Base-by-base conservation (phyloP, 2,329 filamentous ascomycete species). In the Didymella sp. region DNA sequence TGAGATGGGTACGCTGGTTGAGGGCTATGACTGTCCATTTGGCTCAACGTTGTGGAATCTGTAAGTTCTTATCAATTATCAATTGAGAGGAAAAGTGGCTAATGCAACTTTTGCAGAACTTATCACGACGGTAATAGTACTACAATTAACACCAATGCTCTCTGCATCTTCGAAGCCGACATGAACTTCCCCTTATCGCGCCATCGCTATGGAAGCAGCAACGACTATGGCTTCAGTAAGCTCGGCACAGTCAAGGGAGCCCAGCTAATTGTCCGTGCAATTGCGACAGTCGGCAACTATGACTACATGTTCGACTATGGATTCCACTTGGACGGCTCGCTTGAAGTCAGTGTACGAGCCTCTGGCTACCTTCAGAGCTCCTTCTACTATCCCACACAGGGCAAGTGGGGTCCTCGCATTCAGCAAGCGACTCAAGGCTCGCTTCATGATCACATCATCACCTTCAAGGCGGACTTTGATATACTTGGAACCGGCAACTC, bases 21-120 rank as follows among this genome's bases (percentile, higher is more conserved):
- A 47, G 1, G 81, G 81, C 1, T 84, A 79, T 48, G 83, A 86
- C 64, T 85, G 83, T 59, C 83, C 83, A 0, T 61, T 76, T 0
- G 79, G 82, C 43, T 76, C 82, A 0, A 82, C 80, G 0, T 85
- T 81, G 57, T 74, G 84, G 35, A 81, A 84, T 64, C 73, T 75
- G 51, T 46, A 11, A 25, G 25, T 30, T 13, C 8, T 6, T 21
- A n/a, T 13, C 19, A 30, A 12, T n/a, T n/a, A n/a, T n/a, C n/a
- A n/a, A n/a, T n/a, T n/a, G n/a, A n/a, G n/a, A n/a, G n/a, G n/a
- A n/a, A n/a, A n/a, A n/a, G n/a, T n/a, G 5, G 25, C 33, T 46
- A 33, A 46, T 35, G 22, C 6, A 15, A 2, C 8, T 25, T 7
- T 5, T 24, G 13, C 37, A 52, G 41, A 6, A 40, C 51, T 3